phyloP scores from a whole-genome alignment of 371 early-diverging fungal species.

The Mortierella sp. region DNA sequence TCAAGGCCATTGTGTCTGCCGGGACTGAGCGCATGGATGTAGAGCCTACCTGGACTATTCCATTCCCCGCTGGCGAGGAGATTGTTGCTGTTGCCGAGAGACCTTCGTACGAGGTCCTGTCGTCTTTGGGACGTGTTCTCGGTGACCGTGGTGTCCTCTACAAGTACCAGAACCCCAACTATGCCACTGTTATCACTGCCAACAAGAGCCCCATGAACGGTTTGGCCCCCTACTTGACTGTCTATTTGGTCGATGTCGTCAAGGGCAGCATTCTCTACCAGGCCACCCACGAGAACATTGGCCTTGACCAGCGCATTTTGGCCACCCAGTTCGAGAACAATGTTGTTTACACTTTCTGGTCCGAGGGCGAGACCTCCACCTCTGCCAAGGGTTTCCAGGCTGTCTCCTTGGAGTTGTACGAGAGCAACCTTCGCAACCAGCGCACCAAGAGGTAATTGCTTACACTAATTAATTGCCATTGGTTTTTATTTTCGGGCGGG shows the following conservation, averaged over 20 bases:
- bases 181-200: conserved; percentile 76
- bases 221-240: conserved; percentile 57
- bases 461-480: too few relatives aligned
- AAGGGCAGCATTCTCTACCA: conserved; percentile 87
- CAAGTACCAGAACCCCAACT: conserved; percentile 96
- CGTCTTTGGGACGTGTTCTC: conserved; percentile 92
- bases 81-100: conserved; percentile 63
- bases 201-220: conserved; percentile 34
- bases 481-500: neutral
- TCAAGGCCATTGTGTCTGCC: conserved; percentile 63
- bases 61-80: conserved; percentile 70
- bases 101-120: conserved; percentile 59
- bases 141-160: conserved; percentile 95
- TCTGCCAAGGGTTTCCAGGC: conserved; percentile 67
- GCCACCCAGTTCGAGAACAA: conserved; percentile 89
- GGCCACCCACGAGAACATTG: conserved; percentile 75
- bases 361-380: conserved; percentile 65
- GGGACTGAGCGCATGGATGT: conserved; percentile 68
- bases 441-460: conserved; percentile 75
- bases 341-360: conserved; percentile 93
- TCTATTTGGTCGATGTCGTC: conserved; percentile 89
- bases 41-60: conserved; percentile 69
- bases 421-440: conserved; percentile 81
- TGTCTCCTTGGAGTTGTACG: conserved; percentile 88
- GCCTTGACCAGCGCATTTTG: conserved; percentile 61